Base-by-base conservation (phyloP, 176 grass and related monocot genomes). In the Carex cristatella region DNA sequence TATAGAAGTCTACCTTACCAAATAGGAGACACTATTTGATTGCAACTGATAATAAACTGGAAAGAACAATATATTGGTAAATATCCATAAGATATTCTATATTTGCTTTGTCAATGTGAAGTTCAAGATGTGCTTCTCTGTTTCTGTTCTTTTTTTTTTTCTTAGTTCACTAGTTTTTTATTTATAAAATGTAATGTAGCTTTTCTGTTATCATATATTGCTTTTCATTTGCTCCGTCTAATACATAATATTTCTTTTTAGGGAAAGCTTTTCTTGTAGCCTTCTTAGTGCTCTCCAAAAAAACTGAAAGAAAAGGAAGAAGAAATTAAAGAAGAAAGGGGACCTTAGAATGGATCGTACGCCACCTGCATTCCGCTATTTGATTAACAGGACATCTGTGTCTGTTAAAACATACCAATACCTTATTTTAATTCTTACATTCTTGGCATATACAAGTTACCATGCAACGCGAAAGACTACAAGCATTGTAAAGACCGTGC, bases 401-500 rank as follows among this genome's bases (percentile, higher is more conserved):
- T 80, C 74, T 0, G 9, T 91, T 7, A 76, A 80, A 42, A 87
- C 57, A 37, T 93, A 91, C 85, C 91, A 83, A 79, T 86, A 71
- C 8, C 66, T 95, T 79, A 89, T 95, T 61, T 84, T 95, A 62
- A 84, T 93, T 62, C 89, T 95, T 51, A 95, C 94, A 63, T 95
- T 95, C 75, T 60, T 95, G 4, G 94, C 94, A 10, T 95, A 95
- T 63, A 18, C 94, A 44, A 93, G 91, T 53, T 95, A 93, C 66
- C 94, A 95, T 66, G 90, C 90, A 63, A 91, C 94, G 28, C 79
- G 89, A 88, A 95, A 95, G 69, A 89, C 90, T 68, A 89, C 87
- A 42, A 95, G 94, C 85, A 92, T 95, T 48, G 94, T 95, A 7
- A 95, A 95, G 86, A 84, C 89, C 13, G 87, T 87, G 0, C 94